Evolutionary conservation across 495 filamentous ascomycete genomes (phyloP).

Genomic region (Talaromyces proteolyticus): DNA sequence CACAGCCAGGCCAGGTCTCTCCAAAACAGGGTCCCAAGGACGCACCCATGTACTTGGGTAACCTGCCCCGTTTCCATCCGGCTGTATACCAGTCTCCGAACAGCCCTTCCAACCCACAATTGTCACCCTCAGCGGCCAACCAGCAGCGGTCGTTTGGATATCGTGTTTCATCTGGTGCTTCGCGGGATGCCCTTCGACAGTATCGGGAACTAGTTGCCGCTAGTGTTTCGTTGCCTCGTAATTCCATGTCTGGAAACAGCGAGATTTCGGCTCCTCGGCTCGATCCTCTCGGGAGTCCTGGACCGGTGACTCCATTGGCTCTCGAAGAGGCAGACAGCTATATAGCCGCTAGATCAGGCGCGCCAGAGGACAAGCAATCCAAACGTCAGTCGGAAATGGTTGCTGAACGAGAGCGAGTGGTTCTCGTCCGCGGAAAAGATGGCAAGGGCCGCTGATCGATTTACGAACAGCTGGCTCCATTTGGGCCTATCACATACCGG

Average conservation of each 20-base stretch:
- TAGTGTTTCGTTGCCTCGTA: slow-evolving; percentile 14
- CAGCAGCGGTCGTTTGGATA: slow-evolving; percentile 15
- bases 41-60: slow-evolving; percentile 33
- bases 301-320: slow-evolving; percentile 71
- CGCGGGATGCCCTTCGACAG: slow-evolving; percentile 32
- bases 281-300: slow-evolving; percentile 65
- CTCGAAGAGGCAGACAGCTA: slow-evolving; percentile 56
- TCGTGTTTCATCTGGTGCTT: slow-evolving; percentile 22
- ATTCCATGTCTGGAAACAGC: slow-evolving; percentile 23
- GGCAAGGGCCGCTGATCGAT: slow-evolving; percentile 28
- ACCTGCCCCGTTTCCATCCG: slow-evolving; percentile 42
- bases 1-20: slow-evolving; percentile 23
- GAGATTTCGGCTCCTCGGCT: slow-evolving; percentile 57
- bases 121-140: slow-evolving; percentile 4
- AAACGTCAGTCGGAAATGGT: slow-evolving; percentile 17
- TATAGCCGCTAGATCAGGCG: slow-evolving; percentile 31
- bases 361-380: not conserved
- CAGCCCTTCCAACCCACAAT: slow-evolving; percentile 11
- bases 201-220: slow-evolving; percentile 31
- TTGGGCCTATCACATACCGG: not conserved
- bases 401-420: slow-evolving; percentile 26
- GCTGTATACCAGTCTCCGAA: slow-evolving; percentile 35
- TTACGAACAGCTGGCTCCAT: not conserved
- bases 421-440: slow-evolving; percentile 15
- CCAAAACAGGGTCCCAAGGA: slow-evolving; percentile 26